phyloP scores from a whole-genome alignment of 768 basidiomycete species.

The Leucocoprinus sp. region DNA sequence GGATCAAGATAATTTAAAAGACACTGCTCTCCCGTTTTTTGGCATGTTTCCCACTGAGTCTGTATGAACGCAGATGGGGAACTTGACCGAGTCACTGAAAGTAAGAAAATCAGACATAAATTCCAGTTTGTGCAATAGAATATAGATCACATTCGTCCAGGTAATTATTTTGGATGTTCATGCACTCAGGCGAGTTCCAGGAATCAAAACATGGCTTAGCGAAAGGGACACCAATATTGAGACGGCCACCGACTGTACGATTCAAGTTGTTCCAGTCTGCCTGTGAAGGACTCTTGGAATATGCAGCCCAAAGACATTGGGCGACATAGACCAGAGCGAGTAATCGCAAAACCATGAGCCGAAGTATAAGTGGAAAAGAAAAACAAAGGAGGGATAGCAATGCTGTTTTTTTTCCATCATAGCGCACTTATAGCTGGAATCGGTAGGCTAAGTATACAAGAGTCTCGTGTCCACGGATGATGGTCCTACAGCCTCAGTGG shows the following conservation, averaged over 20 bases:
- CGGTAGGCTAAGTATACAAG: no score
- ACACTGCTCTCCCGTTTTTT: conserved; percentile 35
- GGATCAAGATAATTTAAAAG: conserved; percentile 34
- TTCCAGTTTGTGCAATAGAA: not conserved
- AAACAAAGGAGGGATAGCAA: no score
- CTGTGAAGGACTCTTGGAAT: not conserved
- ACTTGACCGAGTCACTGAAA: conserved; percentile 13
- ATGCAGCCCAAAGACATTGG: no score
- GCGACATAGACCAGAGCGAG: no score
- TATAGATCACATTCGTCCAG: conserved; percentile 14
- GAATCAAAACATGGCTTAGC: conserved; percentile 16
- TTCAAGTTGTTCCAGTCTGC: conserved; percentile 13
- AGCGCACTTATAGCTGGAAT: no score
- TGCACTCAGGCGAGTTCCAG: conserved; percentile 14
- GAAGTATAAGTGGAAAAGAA: no score
- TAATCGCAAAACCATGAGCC: no score
- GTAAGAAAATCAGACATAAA: not conserved
- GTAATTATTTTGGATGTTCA: conserved; percentile 11
- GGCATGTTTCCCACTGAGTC: conserved; percentile 51
- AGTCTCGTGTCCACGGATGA: no score
- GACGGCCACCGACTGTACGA: conserved; percentile 13
- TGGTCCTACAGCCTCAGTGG: no score
- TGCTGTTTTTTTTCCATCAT: no score
- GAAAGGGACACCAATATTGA: conserved; percentile 13
- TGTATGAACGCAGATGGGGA: conserved; percentile 17